Evolutionary conservation across 129 eudicot genomes (phyloP), one percentile per base, ranked within the genome.

Genomic region (Chrysanthemum lavandulifolium): DNA sequence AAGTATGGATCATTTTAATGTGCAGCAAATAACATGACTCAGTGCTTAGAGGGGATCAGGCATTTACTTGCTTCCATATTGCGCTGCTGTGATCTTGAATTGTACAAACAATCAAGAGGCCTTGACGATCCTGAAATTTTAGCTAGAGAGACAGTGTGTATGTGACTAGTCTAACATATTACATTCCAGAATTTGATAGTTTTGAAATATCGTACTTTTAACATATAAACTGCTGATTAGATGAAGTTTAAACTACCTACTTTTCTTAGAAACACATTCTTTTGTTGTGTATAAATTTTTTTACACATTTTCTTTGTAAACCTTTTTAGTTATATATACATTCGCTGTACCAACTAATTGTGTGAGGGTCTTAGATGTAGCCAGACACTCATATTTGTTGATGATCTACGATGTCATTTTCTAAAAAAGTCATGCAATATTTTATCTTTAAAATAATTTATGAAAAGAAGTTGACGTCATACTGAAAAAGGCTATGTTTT

Each of bases 81-180:
- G 52, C 81, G 72, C 78, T 92, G 95, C 76, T 92, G 95, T 85
- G 96, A 89, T 74, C 77, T 89, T 73, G 94, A 87, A 10, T 76
- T 81, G 78, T 77, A 81, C 69, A 89, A 79, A 65, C 96, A 86
- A 56, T 71, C 90, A 16, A 81, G 92, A 68, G 95, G 89, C 70
- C 90, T 92, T 49, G 98, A 92, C 65, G 98, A 92, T 82, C 98
- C 98, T 69, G 95, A 83, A 78, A 88, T 88, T 59, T 90, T 92
- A 23, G 96, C 98, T 18, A 73, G 92, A 78, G 98, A 89, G 85
- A 92, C 98, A 18, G 96, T 92, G 71, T 92, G 98, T 92, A 92
- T 67, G 95, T 60, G 57, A 33, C 67, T 76, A 16, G 36, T 69
- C 72, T 68, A 40, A 51, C 16, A 12, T 61, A 55, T 19, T 50